phyloP scores from a whole-genome alignment of 345 rosid species.

The Clausena lansium region DNA sequence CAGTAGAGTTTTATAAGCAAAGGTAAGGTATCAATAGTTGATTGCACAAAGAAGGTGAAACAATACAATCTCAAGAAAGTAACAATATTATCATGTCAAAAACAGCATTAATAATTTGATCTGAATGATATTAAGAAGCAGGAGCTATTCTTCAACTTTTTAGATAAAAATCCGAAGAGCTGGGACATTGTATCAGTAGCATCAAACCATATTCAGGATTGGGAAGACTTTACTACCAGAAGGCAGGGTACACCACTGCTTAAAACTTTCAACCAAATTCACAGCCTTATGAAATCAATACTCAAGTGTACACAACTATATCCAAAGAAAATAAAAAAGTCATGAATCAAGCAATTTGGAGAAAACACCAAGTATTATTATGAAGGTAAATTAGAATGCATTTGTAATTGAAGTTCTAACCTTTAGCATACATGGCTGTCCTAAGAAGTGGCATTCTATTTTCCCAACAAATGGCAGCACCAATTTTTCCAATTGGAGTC shows the following conservation, averaged over 20 bases:
- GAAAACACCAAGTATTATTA: background rate
- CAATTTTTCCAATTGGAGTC: constrained; percentile 79
- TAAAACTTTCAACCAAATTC: background rate
- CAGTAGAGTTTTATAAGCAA: background rate
- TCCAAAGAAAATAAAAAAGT: background rate
- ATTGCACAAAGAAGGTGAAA: background rate
- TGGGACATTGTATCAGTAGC: background rate
- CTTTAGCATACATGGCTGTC: constrained; percentile 93
- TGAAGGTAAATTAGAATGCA: background rate
- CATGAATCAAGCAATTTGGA: background rate
- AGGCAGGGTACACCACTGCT: background rate
- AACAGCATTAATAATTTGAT: background rate
- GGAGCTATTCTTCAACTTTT: background rate
- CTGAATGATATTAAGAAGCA: background rate
- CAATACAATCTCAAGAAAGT: background rate
- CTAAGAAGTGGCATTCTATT: constrained; percentile 92
- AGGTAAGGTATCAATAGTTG: background rate
- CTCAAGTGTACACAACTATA: background rate
- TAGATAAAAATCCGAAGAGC: background rate
- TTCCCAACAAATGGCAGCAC: constrained; percentile 95
- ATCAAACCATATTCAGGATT: background rate
- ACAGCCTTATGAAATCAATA: background rate
- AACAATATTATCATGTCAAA: background rate
- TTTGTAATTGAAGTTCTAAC: constrained; percentile 32
- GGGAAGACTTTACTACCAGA: background rate